Conservation (phyloP, 371 early-diverging fungal genomes). For the Actinomortierella ambigua region DNA sequence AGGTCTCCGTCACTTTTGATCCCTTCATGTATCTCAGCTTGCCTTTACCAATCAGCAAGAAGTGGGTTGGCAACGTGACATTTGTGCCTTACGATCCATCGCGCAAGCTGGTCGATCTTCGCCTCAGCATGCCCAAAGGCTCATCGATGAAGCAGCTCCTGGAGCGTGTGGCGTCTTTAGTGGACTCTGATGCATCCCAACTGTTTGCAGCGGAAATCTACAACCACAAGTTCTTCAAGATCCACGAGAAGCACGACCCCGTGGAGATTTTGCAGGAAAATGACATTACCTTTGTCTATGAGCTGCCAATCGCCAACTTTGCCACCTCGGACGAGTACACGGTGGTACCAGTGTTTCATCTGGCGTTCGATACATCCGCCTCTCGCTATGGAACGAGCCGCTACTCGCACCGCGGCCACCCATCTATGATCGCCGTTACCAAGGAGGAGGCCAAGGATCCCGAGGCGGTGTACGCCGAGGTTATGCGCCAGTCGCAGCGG, state of each 20-base stretch:
- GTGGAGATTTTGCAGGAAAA: constrained; percentile 58
- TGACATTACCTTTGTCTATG: constrained; percentile 75
- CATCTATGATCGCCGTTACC: constrained; percentile 46
- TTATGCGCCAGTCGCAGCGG: constrained; percentile 36
- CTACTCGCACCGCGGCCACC: constrained; percentile 20
- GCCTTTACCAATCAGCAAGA: constrained; percentile 64
- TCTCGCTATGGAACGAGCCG: constrained; percentile 4
- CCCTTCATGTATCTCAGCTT: constrained; percentile 74
- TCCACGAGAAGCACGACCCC: constrained; percentile 65
- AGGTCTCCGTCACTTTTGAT: constrained; percentile 72
- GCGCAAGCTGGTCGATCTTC: constrained; percentile 44
- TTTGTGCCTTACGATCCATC: constrained; percentile 64
- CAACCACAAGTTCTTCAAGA: constrained; percentile 63
- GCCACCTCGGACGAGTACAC: constrained; percentile 31
- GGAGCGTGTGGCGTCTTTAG: constrained; percentile 63
- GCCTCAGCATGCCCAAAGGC: constrained; percentile 57
- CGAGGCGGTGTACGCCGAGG: constrained; percentile 38
- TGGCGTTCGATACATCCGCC: constrained; percentile 5
- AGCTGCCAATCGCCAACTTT: constrained; percentile 55
- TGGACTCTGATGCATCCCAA: constrained; percentile 41
- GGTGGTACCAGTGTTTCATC: constrained; percentile 36
- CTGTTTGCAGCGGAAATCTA: constrained; percentile 71
- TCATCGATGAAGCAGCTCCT: constrained; percentile 67
- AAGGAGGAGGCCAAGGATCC: constrained; percentile 36
- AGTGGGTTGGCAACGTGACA: constrained; percentile 49